Conservation (phyloP, 1,139 yeast species). For the Pichia sp. region DNA sequence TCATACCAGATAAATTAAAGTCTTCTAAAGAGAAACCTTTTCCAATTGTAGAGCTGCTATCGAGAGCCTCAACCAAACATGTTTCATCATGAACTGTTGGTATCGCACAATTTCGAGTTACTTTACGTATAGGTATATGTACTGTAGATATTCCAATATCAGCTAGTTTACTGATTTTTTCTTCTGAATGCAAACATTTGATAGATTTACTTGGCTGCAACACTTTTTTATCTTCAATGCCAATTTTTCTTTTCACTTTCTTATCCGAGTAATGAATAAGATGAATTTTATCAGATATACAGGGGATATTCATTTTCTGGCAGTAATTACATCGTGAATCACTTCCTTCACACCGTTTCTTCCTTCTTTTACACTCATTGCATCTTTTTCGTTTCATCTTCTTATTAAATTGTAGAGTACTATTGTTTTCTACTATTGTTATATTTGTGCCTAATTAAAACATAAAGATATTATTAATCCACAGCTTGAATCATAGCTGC, state of each 20-base stretch:
- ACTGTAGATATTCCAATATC: not conserved
- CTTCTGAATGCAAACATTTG: not conserved
- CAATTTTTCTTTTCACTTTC: not conserved
- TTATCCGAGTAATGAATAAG: not conserved
- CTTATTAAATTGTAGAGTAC: not conserved
- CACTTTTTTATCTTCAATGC: not conserved
- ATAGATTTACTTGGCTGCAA: not conserved
- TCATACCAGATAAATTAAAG: constrained; percentile 11
- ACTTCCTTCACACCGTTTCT: constrained; percentile 1
- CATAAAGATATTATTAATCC: too few relatives aligned
- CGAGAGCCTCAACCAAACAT: constrained; percentile 5
- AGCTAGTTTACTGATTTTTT: not conserved
- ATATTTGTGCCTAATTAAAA: too few relatives aligned
- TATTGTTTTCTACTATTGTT: not conserved
- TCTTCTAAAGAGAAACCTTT: constrained; percentile 6
- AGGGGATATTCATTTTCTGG: not conserved
- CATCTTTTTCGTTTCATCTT: constrained; percentile 1
- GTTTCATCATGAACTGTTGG: constrained; percentile 11
- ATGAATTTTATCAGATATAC: not conserved
- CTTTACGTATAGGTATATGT: not conserved
- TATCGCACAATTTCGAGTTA: not conserved
- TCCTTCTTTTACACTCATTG: constrained; percentile 7
- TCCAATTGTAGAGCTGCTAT: constrained; percentile 6
- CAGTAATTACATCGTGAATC: constrained; percentile 1
- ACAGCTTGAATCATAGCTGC: too few relatives aligned